Evolutionary conservation across 2,329 filamentous ascomycete species (phyloP), one percentile per base, ranked within the genome.

Genomic region (Penicillium sp.): DNA sequence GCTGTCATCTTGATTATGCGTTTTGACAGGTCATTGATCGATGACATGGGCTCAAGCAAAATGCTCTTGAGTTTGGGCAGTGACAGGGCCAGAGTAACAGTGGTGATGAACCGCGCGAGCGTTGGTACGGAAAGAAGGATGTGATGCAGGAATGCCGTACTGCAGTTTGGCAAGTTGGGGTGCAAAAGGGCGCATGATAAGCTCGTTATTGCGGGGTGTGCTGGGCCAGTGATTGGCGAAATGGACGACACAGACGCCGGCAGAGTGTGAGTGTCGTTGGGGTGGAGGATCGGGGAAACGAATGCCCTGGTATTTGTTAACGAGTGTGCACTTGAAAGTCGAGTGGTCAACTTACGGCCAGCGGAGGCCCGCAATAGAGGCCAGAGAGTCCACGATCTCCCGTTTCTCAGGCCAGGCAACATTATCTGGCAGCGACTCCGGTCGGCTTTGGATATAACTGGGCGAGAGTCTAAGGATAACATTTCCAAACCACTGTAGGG

Each of bases 111-210:
- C 56, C 90, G 89, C 6, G 88, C 86, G 27, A 96, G 78, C 1
- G 83, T 80, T 0, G 92, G 92, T 72, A 96, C 94, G 1, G 91
- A 88, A 52, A 85, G 84, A 54, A 96, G 85, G 84, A 90, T 93
- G 75, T 94, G 95, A 57, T 90, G 90, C 43, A 97, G 77, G 71
- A 92, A 95, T 3, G 91, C 95, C 29, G 90, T 89, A 36, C 88
- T 83, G 73, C 93, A 99, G 16, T 90, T 96, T 1, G 93, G 92
- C 66, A 96, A 90, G 16, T 84, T 81, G 0, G 93, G 92, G 70
- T 99, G 93, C 2, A 97, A 84, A 2, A 93, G 83, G 1, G 93
- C 93, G 75, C 94, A 99, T 42, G 91, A 93, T 18, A 97, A 84
- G 24, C 87, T 88, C 9, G 84, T 87, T 71, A 96, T 93, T 40